Base-by-base conservation (phyloP, 495 filamentous ascomycete species). In the Tuber melanosporum region DNA sequence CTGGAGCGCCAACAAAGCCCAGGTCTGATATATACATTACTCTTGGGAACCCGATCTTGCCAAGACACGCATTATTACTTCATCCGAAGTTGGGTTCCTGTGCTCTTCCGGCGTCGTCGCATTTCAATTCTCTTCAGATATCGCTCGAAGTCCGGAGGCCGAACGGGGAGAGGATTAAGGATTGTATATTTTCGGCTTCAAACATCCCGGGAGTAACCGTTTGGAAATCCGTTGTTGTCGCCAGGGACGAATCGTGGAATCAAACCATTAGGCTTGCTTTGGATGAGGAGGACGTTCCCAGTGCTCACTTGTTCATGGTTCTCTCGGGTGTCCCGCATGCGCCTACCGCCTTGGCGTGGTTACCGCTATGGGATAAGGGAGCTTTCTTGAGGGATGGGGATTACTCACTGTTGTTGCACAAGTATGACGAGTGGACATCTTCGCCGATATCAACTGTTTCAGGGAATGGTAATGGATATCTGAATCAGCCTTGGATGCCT, bases 21-120 rank as follows among this genome's bases (percentile, higher is more conserved):
- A 86, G 95, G 78, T 97, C 93, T 19, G 95, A 99, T 82, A 98
- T 99, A 71, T 99, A 98, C 83, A 83, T 99, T 39, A 97, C 93
- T 0, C 84, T 99, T 72, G 88, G 89, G 52, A 90, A 93, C 79
- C 91, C 93, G 0, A 87, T 89, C 20, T 85, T 99, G 4, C 90
- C 92, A 47, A 87, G 89, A 49, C 92, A 95, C 76, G 92, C 92
- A 4, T 85, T 95, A 17, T 86, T 99, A 91, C 93, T 46, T 89
- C 97, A 79, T 92, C 92, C 32, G 89, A 92, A 78, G 89, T 90
- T 72, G 39, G 93, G 93, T 70, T 91, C 92, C 46, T 89, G 92
- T 9, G 86, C 91, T 7, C 85, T 98, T 10, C 89, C 91, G 5
- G 85, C 85, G 66, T 86, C 85, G 44, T 85, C 90, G 7, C 86